Base-by-base conservation (phyloP, 257 asterid species). In the Solanum peruvianum region DNA sequence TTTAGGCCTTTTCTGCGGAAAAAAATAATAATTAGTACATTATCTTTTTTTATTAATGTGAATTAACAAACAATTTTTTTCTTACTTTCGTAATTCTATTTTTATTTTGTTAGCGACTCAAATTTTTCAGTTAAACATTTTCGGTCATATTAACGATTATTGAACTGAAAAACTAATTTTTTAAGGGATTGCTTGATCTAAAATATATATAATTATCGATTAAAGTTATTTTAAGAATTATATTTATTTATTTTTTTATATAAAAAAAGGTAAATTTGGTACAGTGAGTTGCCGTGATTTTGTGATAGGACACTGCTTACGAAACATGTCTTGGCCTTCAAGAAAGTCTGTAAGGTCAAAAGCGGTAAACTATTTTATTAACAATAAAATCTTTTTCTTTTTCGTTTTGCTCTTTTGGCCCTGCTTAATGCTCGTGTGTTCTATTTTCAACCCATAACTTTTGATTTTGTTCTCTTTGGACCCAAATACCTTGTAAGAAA, bases 321-420 rank as follows among this genome's bases (percentile, higher is more conserved):
- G 44, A 29, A 80, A 81, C 44, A 10, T 81, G 4, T 52, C 85
- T 81, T 81, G 69, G 69, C 45, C 45, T 18, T 81, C 85, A 81
- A 81, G 85, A 80, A 81, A 81, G 29, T 29, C 10, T 7, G 20
- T 2, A 49, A 73, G 29, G 85, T 81, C 85, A 49, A 29, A 47
- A 1, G 6, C 39, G 7, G 85, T 18, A 29, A 80, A 81, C 31
- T 76, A n/a, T 3, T 45, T 49, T 41, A 76, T 42, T 29, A 81
- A 16, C 29, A 80, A 29, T 9, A 81, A 47, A 2, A 49, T 47
- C 44, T 29, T 25, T 80, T 80, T 47, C 39, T 31, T 80, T 18
- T 27, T 80, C 29, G 5, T 45, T 78, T 78, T 45, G 52, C 27
- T 29, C 29, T 47, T 80, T 6, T 31, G 44, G 11, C 69, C 85